Evolutionary conservation across 2,329 filamentous ascomycete species (phyloP).

Genomic region (Volutella citrinella): DNA sequence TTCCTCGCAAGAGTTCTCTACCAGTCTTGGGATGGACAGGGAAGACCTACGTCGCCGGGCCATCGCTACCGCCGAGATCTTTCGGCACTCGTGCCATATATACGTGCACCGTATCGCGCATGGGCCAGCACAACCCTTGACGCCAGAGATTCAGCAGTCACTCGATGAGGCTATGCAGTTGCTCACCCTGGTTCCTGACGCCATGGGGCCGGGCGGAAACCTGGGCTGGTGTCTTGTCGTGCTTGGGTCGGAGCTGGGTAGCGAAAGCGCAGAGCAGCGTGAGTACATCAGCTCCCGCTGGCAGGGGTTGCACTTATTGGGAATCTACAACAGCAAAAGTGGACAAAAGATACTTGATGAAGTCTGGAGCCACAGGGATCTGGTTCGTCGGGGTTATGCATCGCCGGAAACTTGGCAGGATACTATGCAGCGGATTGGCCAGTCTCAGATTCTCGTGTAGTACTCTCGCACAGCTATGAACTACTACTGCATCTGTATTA

Average conservation of each 20-base stretch:
- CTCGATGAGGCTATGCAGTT: constrained; percentile 5
- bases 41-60: constrained; percentile 6
- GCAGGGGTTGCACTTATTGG: constrained; percentile 6
- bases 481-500: no score
- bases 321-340: constrained; percentile 10
- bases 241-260: constrained; percentile 7
- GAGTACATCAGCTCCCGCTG: constrained; percentile 10
- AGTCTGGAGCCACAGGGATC: constrained; percentile 6
- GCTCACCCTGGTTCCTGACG: constrained; percentile 10
- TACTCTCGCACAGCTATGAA: no score
- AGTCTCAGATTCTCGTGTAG: constrained; percentile 7
- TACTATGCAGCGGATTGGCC: constrained; percentile 8
- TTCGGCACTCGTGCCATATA: constrained; percentile 9
- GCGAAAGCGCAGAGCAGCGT: constrained; percentile 3
- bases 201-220: constrained; percentile 8
- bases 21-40: constrained; percentile 1
- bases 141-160: constrained; percentile 6
- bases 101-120: constrained; percentile 9
- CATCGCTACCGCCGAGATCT: constrained; percentile 12
- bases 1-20: not conserved
- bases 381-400: constrained; percentile 5
- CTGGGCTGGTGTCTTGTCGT: constrained; percentile 12
- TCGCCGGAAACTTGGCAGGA: constrained; percentile 8
- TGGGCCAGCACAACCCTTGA: constrained; percentile 4
- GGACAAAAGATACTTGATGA: constrained; percentile 7